Evolutionary conservation across 2,329 filamentous ascomycete genomes (phyloP).

Genomic region (Mollisia scopiformis): DNA sequence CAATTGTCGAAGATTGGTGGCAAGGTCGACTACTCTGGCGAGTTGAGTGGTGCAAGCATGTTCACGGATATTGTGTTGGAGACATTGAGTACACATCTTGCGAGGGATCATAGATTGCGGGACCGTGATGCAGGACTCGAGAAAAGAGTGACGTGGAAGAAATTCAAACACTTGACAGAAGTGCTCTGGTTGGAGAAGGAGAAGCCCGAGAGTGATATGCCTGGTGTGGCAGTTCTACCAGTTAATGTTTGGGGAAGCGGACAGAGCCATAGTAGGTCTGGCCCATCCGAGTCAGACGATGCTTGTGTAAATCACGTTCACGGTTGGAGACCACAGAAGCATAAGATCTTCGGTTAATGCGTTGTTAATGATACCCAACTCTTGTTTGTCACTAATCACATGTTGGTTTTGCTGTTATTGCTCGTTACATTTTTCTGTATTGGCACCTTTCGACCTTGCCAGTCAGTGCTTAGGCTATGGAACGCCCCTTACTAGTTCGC

Average conservation of each 20-base stretch:
- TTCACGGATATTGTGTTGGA: constrained; percentile 28
- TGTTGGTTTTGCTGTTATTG: not conserved
- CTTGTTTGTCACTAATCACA: not conserved
- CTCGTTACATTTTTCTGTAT: not conserved
- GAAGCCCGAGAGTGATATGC: constrained; percentile 15
- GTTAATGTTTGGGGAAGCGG: constrained; percentile 31
- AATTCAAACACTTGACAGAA: constrained; percentile 21
- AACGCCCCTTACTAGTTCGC: too few species aligned
- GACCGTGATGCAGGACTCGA: constrained; percentile 29
- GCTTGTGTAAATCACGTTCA: constrained; percentile 29
- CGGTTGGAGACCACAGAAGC: constrained; percentile 3
- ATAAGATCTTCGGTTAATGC: constrained; percentile 1
- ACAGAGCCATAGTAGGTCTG: constrained; percentile 27
- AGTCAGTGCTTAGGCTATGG: too few species aligned
- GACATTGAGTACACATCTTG: constrained; percentile 18
- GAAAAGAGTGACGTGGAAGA: constrained; percentile 29
- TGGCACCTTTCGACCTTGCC: too few species aligned
- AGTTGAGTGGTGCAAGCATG: constrained; percentile 28
- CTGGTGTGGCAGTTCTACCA: constrained; percentile 25
- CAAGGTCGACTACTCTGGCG: constrained; percentile 8
- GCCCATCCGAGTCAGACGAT: constrained; percentile 15
- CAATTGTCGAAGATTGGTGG: not conserved
- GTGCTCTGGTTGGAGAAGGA: constrained; percentile 25
- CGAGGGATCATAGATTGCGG: constrained; percentile 19
- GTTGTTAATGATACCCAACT: not conserved